phyloP scores from a whole-genome alignment of 768 basidiomycete species.

The Suillus brevipes region DNA sequence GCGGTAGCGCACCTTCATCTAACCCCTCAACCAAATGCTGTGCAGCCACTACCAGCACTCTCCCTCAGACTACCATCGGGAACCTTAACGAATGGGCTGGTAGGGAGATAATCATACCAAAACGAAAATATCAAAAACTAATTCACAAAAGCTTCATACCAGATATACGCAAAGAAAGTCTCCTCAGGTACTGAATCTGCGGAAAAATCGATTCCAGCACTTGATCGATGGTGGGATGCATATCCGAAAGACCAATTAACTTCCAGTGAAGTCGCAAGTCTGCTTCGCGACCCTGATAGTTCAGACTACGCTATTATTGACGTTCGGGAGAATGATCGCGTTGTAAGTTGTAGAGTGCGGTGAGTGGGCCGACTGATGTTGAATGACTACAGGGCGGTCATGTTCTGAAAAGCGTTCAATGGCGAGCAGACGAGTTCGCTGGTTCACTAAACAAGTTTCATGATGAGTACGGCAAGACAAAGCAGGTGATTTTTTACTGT shows the following conservation, averaged over 20 bases:
- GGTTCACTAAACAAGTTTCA: constrained; percentile 44
- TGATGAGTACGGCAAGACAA: constrained; percentile 38
- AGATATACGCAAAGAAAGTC: constrained; percentile 46
- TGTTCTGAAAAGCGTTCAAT: constrained; percentile 50
- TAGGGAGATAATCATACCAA: constrained; percentile 21
- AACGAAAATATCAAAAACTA: constrained; percentile 3
- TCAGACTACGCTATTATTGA: constrained; percentile 46
- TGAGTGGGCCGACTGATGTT: neutral
- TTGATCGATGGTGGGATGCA: constrained; percentile 55
- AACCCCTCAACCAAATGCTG: constrained; percentile 10
- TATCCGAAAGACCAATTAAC: constrained; percentile 41
- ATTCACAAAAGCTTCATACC: constrained; percentile 42
- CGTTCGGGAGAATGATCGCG: constrained; percentile 48
- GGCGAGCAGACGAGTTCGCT: constrained; percentile 51
- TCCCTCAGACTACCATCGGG: constrained; percentile 17
- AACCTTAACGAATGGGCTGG: constrained; percentile 48
- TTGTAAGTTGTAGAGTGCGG: constrained; percentile 29
- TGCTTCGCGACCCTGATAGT: constrained; percentile 22
- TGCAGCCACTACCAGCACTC: neutral
- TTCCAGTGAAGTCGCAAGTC: constrained; percentile 39
- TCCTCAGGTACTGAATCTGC: neutral
- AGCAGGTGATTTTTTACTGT: constrained; percentile 56
- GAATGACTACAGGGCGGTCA: constrained; percentile 47
- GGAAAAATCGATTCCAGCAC: constrained; percentile 16
- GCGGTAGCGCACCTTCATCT: constrained; percentile 18